Evolutionary conservation across 1,284 basidiomycete genomes (phyloP), one percentile per base, ranked within the genome.

Genomic region (Albatrellus sp.): DNA sequence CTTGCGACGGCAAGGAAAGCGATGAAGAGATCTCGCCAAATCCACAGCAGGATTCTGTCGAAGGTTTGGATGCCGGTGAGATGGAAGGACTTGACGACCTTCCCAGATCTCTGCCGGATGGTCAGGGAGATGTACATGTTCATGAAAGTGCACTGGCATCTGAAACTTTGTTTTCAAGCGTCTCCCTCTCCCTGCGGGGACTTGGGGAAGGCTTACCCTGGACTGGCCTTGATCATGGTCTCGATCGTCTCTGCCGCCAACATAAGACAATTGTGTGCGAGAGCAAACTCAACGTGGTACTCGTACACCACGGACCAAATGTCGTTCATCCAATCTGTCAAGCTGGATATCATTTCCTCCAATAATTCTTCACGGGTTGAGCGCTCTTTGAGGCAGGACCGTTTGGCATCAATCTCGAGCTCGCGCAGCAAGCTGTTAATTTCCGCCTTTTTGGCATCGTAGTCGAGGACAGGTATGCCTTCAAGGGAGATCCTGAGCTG

Each of bases 11-110:
- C 66, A 7, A 74, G 64, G 54, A 80, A 57, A 29, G 67, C 69
- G 7, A 81, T 54, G 50, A 80, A 71, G 17, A 80, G 62, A 46
- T 81, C 79, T 5, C 80, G 68, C 79, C 79, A 82, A 39, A 81
- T 70, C 75, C 78, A 82, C 16, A 77, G 55, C 2, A 75, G 49
- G 29, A 71, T 64, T n/a, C 57, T 57, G 34, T 72, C 65, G 30
- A 80, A 60, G 36, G 66, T 66, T 19, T 67, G 62, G 1, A 67
- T 66, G 10, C 77, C 76, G 5, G 58, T 59, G n/a, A 79, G 54
- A 13, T 58, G 54, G 50, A 79, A 79, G 0, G 62, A 60, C 49
- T 72, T 77, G 50, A 79, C 54, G 13, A 61, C 37, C 36, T 67
- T 68, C 12, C 70, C 70, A 3, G 60, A 57, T 29, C 49, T 60